phyloP scores from a whole-genome alignment of 441 rosid species.

The Populus hybrid region DNA sequence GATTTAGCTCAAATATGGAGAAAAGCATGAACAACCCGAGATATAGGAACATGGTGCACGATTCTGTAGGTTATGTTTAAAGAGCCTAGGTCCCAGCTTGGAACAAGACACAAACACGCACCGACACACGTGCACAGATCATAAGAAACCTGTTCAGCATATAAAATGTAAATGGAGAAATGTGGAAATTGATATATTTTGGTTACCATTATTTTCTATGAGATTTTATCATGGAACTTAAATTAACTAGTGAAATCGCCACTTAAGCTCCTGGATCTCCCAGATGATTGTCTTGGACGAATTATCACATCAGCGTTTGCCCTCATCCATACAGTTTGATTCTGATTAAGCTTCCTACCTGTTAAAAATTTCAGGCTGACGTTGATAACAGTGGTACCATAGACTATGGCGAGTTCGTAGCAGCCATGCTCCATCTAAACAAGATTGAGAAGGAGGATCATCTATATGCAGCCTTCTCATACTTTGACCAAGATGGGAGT shows the following conservation, averaged over 20 bases:
- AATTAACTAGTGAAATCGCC: background rate
- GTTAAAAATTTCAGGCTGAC: constrained; percentile 60
- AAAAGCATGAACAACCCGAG: background rate
- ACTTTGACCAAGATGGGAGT: constrained; percentile 91
- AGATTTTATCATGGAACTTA: background rate
- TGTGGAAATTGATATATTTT: background rate
- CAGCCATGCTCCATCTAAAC: constrained; percentile 93
- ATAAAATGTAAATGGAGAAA: background rate
- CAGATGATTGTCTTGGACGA: background rate
- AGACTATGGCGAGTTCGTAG: constrained; percentile 90
- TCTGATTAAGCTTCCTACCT: constrained; percentile 1
- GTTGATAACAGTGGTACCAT: constrained; percentile 91
- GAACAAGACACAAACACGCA: background rate
- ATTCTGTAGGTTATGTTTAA: background rate
- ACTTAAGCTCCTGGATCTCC: background rate
- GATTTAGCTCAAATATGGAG: background rate
- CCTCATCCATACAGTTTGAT: background rate
- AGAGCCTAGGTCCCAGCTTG: background rate
- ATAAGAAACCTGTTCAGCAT: background rate
- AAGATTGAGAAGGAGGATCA: constrained; percentile 86
- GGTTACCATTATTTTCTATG: background rate
- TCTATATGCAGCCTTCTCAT: constrained; percentile 79
- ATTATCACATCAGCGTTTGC: background rate
- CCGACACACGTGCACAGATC: background rate
- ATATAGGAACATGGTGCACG: background rate